Conservation (phyloP, 2,329 filamentous ascomycete genomes). For the Fusarium staphyleae region DNA sequence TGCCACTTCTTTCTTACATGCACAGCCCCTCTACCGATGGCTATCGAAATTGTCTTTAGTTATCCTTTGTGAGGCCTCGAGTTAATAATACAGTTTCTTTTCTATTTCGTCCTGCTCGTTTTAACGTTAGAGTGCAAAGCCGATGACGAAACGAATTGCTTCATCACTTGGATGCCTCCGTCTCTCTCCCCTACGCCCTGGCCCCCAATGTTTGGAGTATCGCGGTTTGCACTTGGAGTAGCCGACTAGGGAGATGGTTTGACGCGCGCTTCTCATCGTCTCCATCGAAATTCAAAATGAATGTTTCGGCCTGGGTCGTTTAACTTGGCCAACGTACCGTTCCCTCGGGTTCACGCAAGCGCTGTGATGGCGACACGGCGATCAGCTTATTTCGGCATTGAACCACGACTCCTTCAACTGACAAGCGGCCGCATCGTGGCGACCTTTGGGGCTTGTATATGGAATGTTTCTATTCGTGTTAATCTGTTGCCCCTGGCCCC, state of each 20-base stretch:
- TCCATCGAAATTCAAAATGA: not conserved
- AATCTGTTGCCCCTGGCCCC: not conserved
- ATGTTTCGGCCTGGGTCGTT: conserved; percentile 10
- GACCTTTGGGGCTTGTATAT: conserved; percentile 6
- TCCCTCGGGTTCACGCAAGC: conserved; percentile 13
- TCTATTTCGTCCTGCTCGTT: not conserved
- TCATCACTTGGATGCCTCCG: conserved; percentile 26
- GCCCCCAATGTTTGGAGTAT: not conserved
- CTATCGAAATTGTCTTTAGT: not conserved
- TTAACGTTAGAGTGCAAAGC: too few species aligned
- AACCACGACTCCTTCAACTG: not conserved
- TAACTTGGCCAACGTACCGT: conserved; percentile 10
- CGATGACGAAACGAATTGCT: not conserved
- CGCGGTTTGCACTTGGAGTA: too few species aligned
- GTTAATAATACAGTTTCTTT: not conserved
- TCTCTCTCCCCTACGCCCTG: not conserved
- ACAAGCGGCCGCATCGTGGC: not conserved
- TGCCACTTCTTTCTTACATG: not conserved
- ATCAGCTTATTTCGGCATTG: not conserved
- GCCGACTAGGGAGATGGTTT: not conserved
- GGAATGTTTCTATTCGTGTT: not conserved
- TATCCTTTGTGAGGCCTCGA: not conserved
- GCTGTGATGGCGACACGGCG: conserved; percentile 1
- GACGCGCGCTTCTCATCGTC: not conserved
- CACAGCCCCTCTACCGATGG: conserved; percentile 23